Conservation (phyloP, 2,329 filamentous ascomycete genomes). For the Clarireedia homoeocarpa region DNA sequence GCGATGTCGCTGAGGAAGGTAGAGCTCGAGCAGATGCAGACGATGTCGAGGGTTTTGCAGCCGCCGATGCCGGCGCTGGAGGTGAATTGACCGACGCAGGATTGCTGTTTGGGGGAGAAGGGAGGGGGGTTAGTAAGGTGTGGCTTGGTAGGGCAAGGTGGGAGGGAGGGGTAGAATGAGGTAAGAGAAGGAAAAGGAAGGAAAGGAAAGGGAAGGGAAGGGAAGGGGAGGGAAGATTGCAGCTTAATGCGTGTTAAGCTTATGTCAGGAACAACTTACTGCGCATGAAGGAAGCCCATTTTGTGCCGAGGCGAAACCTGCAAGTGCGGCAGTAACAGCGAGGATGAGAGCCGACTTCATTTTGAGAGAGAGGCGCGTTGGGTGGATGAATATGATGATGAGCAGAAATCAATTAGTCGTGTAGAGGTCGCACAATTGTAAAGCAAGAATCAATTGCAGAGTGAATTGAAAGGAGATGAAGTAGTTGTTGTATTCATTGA, state of each 20-base stretch:
- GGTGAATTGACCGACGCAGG: slow-evolving; percentile 30
- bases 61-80: slow-evolving; percentile 34
- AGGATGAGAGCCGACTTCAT: slow-evolving; percentile 21
- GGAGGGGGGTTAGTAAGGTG: background rate
- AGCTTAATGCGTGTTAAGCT: background rate
- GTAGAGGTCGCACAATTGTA: background rate
- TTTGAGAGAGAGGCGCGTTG: background rate
- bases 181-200: background rate
- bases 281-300: slow-evolving; percentile 43
- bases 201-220: background rate
- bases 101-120: slow-evolving; percentile 17
- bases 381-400: background rate
- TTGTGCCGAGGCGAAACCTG: slow-evolving; percentile 46
- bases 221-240: too few species aligned
- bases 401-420: background rate
- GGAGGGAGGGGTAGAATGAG: background rate
- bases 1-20: slow-evolving; percentile 40
- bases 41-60: slow-evolving; percentile 34
- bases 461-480: background rate
- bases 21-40: slow-evolving; percentile 40
- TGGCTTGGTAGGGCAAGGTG: background rate
- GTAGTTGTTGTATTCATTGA: background rate
- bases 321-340: slow-evolving; percentile 42
- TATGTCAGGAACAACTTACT: slow-evolving; percentile 35
- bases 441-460: background rate